phyloP scores from a whole-genome alignment of 2,329 filamentous ascomycete genomes.

The Thielaviopsis populi region DNA sequence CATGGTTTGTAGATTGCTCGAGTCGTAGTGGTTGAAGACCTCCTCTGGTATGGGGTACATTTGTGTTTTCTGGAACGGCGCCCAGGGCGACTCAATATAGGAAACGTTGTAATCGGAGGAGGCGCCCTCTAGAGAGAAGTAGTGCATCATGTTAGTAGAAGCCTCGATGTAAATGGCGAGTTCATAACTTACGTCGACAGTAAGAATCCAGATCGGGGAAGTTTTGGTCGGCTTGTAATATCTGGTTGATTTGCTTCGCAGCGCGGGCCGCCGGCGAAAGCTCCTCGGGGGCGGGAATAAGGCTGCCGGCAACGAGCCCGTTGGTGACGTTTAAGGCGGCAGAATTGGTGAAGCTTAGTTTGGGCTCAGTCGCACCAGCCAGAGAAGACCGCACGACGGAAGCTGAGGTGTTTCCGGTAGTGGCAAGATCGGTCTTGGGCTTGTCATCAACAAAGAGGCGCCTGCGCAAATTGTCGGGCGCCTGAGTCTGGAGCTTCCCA shows the following conservation, averaged over 20 bases:
- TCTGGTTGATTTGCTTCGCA: constrained; percentile 67
- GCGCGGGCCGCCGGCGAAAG: constrained; percentile 63
- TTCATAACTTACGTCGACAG: constrained; percentile 55
- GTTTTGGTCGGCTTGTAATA: constrained; percentile 57
- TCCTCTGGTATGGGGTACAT: constrained; percentile 82
- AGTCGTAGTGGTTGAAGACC: constrained; percentile 86
- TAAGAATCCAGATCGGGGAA: constrained; percentile 86
- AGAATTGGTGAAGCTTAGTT: constrained; percentile 10
- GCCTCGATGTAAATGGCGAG: background rate
- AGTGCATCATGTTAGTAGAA: constrained; percentile 20
- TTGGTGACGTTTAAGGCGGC: constrained; percentile 10
- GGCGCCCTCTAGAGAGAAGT: constrained; percentile 52
- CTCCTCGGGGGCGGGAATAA: constrained; percentile 23
- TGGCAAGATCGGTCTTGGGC: background rate
- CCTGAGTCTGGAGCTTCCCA: constrained; percentile 23
- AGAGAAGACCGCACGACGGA: background rate
- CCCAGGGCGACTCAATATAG: constrained; percentile 52
- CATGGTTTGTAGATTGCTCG: constrained; percentile 69
- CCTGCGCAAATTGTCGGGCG: constrained; percentile 34
- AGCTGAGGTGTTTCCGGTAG: background rate
- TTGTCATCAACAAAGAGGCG: constrained; percentile 32
- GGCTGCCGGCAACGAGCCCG: constrained; percentile 12
- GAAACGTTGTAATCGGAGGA: constrained; percentile 85
- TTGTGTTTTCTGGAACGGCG: constrained; percentile 75
- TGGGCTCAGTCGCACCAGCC: constrained; percentile 16